These are phyloP conservation scores for Aspergillus haitiensis DNA, from an alignment of 495 filamentous ascomycete species.

Conservation along the genomic window DNA sequence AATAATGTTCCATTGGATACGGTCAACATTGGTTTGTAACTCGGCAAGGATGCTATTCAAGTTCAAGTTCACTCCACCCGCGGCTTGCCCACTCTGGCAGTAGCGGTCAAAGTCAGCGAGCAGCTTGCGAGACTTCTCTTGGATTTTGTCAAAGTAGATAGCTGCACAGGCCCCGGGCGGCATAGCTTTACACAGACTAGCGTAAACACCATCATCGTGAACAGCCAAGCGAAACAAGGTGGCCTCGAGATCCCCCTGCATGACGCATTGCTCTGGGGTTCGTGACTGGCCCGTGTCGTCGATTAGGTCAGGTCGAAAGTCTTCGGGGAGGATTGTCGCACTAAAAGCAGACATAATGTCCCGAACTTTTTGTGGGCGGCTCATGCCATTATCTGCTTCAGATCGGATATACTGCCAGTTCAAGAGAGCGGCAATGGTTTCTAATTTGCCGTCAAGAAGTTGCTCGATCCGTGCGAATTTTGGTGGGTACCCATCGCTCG, in stretches of 20 bases:
- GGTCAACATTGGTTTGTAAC: slow-evolving; percentile 37
- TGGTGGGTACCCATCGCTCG: slow-evolving; percentile 37
- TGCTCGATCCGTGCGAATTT: slow-evolving; percentile 37
- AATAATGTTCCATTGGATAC: slow-evolving; percentile 39
- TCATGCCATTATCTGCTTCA: slow-evolving; percentile 35
- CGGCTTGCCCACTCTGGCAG: slow-evolving; percentile 36
- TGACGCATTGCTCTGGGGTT: slow-evolving; percentile 46
- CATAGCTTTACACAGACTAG: slow-evolving; percentile 49
- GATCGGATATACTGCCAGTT: slow-evolving; percentile 40
- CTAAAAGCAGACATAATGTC: slow-evolving; percentile 55
- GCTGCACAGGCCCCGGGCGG: slow-evolving; percentile 47
- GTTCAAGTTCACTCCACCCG: slow-evolving; percentile 26
- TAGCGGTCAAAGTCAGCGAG: slow-evolving; percentile 47
- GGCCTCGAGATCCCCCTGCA: slow-evolving; percentile 50
- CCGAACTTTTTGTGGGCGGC: slow-evolving; percentile 42
- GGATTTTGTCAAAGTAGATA: slow-evolving; percentile 50
- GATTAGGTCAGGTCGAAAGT: slow-evolving; percentile 44
- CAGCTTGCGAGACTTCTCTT: slow-evolving; percentile 37
- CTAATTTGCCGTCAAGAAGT: slow-evolving; percentile 41
- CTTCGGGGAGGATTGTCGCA: slow-evolving; percentile 42
- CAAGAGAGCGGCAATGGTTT: slow-evolving; percentile 39
- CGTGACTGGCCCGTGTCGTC: slow-evolving; percentile 28
- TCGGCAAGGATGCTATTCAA: slow-evolving; percentile 36
- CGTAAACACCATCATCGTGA: slow-evolving; percentile 47
- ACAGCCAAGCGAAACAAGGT: slow-evolving; percentile 54